Conservation (phyloP, 305 asterid species). For the Plantago coronopus region DNA sequence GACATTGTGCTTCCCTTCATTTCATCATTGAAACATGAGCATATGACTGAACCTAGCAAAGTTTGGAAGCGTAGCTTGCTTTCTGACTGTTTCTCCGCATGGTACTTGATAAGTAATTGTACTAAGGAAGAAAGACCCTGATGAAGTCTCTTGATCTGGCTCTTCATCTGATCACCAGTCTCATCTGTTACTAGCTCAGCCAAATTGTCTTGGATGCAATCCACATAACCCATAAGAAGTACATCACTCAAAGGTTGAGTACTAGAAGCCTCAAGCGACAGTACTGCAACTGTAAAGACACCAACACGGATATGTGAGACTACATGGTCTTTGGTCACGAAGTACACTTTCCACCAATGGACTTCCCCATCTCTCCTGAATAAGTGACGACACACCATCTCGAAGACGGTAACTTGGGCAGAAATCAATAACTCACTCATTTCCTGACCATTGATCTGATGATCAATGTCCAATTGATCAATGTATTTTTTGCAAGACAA, state of each 20-base stretch:
- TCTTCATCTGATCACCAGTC: background rate
- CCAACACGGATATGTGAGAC: background rate
- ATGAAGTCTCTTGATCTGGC: background rate
- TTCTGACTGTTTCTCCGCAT: background rate
- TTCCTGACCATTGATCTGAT: background rate
- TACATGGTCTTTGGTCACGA: too few species aligned
- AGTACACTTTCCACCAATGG: background rate
- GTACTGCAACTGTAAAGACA: background rate
- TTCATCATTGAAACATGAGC: background rate
- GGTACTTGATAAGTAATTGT: too few species aligned
- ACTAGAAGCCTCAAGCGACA: background rate
- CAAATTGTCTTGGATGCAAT: conserved; percentile 2
- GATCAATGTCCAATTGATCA: background rate
- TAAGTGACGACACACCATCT: background rate
- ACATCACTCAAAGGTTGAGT: background rate
- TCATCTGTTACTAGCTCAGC: background rate
- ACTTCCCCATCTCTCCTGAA: background rate
- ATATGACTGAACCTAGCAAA: background rate
- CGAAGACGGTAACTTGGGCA: background rate
- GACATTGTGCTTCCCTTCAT: background rate
- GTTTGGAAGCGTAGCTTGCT: background rate
- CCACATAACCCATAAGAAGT: background rate
- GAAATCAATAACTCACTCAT: background rate
- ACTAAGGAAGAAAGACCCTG: background rate
- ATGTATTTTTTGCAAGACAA: background rate